These are phyloP conservation scores for Aspergillus nidulans DNA, from an alignment of 495 filamentous ascomycete species.

Conservation along the genomic window DNA sequence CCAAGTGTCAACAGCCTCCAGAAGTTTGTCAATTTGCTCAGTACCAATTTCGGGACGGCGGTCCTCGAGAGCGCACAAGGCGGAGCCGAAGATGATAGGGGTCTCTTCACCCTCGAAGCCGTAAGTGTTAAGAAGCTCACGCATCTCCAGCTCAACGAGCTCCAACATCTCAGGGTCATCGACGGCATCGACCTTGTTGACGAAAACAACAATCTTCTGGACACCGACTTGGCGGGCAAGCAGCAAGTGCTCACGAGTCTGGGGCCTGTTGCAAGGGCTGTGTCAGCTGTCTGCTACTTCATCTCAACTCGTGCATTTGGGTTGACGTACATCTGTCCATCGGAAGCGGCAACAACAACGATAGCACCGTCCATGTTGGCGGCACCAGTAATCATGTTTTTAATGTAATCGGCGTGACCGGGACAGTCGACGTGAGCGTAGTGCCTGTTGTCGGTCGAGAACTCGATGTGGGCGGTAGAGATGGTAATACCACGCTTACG, in stretches of 20 bases:
- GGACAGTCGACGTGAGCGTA: constrained; percentile 99
- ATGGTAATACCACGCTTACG: constrained; percentile 99
- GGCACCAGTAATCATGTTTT: constrained; percentile 99
- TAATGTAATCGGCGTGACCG: constrained; percentile 99
- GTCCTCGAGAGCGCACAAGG: constrained; percentile 89
- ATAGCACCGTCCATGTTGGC: constrained; percentile 97
- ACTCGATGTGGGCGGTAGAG: constrained; percentile 96
- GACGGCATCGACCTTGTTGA: constrained; percentile 97
- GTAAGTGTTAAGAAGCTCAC: constrained; percentile 85
- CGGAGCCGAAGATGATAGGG: constrained; percentile 92
- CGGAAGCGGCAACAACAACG: constrained; percentile 96
- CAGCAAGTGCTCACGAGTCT: constrained; percentile 96
- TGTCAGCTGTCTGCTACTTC: constrained; percentile 20
- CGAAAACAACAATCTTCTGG: constrained; percentile 96
- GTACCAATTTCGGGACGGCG: constrained; percentile 82
- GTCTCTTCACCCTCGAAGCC: constrained; percentile 98
- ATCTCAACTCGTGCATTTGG: neutral
- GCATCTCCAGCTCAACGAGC: constrained; percentile 99
- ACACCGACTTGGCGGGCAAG: constrained; percentile 97
- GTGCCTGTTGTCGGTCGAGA: constrained; percentile 83
- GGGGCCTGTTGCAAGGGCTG: constrained; percentile 58
- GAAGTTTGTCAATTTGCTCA: constrained; percentile 78
- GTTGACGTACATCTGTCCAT: constrained; percentile 81
- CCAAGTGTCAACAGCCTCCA: constrained; percentile 89
- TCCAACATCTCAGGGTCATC: constrained; percentile 99